Conservation (phyloP, 2,329 filamentous ascomycete genomes). For the Sarocladiaceae sp. region DNA sequence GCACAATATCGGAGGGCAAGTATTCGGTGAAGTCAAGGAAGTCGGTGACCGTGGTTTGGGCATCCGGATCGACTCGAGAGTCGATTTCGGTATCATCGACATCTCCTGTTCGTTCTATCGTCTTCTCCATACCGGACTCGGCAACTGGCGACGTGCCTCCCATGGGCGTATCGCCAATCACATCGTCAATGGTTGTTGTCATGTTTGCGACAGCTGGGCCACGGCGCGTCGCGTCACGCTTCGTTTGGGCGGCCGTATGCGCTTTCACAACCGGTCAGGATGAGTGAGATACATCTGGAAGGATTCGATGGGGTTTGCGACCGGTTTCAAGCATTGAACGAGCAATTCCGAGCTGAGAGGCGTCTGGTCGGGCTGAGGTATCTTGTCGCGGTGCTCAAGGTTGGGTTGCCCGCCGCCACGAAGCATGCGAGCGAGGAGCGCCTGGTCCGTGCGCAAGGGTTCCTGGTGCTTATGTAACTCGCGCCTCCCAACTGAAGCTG, state of each 20-base stretch:
- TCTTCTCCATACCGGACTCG: conserved; percentile 20
- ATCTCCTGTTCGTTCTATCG: conserved; percentile 18
- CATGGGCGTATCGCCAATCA: conserved; percentile 2
- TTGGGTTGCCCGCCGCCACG: background rate
- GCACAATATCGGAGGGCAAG: conserved; percentile 59
- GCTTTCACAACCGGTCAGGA: too few species aligned
- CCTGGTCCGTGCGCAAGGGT: background rate
- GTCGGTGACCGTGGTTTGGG: conserved; percentile 62
- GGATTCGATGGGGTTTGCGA: too few species aligned
- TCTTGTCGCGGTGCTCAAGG: background rate
- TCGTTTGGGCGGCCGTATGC: background rate
- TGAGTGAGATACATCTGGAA: too few species aligned
- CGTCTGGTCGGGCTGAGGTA: background rate
- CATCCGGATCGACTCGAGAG: conserved; percentile 56
- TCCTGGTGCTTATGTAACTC: too few species aligned
- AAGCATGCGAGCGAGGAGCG: background rate
- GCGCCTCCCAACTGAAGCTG: too few species aligned
- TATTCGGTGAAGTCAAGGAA: conserved; percentile 67
- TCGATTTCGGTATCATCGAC: conserved; percentile 32
- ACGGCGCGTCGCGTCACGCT: background rate
- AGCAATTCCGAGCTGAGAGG: too few species aligned
- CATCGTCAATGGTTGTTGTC: background rate
- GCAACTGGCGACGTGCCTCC: conserved; percentile 19
- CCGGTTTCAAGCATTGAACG: too few species aligned
- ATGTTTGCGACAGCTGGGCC: conserved; percentile 6